phyloP scores from a whole-genome alignment of 768 basidiomycete species.

The Tylopilus felleus region DNA sequence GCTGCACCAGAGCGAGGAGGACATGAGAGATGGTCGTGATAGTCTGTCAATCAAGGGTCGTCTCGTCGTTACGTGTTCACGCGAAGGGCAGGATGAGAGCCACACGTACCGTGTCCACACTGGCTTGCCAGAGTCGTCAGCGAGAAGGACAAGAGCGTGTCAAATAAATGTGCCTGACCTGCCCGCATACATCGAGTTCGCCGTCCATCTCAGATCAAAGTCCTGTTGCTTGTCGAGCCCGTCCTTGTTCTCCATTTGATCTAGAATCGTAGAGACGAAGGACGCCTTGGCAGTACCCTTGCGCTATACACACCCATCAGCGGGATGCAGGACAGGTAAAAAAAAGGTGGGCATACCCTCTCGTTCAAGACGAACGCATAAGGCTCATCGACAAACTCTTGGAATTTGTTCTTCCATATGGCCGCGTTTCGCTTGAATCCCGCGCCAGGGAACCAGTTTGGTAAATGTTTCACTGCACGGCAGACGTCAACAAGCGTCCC shows the following conservation, averaged over 20 bases:
- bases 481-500: background rate
- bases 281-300: constrained; percentile 38
- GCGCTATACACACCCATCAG: constrained; percentile 19
- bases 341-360: constrained; percentile 41
- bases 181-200: constrained; percentile 76
- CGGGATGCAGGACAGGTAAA: background rate
- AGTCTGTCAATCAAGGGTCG: constrained; percentile 36
- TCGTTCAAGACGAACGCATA: constrained; percentile 55
- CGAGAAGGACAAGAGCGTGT: background rate
- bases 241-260: constrained; percentile 18
- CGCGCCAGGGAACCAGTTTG: constrained; percentile 65
- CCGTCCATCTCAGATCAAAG: constrained; percentile 74
- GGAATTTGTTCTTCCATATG: constrained; percentile 60
- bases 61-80: constrained; percentile 1
- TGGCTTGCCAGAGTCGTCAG: constrained; percentile 31
- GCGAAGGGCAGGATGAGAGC: background rate
- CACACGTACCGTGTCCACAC: constrained; percentile 59
- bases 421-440: constrained; percentile 60
- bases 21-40: constrained; percentile 53
- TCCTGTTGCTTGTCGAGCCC: constrained; percentile 38
- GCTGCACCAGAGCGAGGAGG: constrained; percentile 60
- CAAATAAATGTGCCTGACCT: constrained; percentile 11
- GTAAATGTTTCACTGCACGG: constrained; percentile 48
- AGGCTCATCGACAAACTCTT: constrained; percentile 61
- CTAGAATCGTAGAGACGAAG: constrained; percentile 52